Conservation (phyloP, 2,329 filamentous ascomycete genomes). For the Epichloe gansuensis region DNA sequence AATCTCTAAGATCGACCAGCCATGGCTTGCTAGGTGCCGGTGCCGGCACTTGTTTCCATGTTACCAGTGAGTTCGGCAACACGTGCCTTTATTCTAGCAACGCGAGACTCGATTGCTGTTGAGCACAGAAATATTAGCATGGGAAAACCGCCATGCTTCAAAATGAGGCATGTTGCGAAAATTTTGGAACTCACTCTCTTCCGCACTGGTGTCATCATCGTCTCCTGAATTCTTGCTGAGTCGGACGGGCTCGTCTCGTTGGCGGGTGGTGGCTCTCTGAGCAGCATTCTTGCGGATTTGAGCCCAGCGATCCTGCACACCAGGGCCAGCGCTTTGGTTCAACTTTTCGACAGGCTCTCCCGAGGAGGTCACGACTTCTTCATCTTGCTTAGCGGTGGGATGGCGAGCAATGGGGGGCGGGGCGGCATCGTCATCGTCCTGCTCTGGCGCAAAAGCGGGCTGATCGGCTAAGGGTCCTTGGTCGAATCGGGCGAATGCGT, state of each 20-base stretch:
- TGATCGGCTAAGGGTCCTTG: conserved; percentile 81
- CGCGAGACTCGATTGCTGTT: conserved; percentile 87
- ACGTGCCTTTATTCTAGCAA: conserved; percentile 93
- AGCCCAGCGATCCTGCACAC: conserved; percentile 70
- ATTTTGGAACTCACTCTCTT: conserved; percentile 64
- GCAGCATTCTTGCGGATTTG: conserved; percentile 93
- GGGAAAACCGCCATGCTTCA: not conserved
- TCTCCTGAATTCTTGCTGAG: conserved; percentile 46
- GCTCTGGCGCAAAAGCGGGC: conserved; percentile 65
- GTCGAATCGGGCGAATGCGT: conserved; percentile 59
- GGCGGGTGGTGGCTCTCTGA: conserved; percentile 55
- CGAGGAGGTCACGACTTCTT: conserved; percentile 8
- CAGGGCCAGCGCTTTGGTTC: conserved; percentile 20
- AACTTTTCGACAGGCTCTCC: conserved; percentile 20
- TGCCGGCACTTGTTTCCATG: conserved; percentile 45
- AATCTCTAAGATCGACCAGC: conserved; percentile 12
- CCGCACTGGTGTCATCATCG: conserved; percentile 84
- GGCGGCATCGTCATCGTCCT: conserved; percentile 35
- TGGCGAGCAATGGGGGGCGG: conserved; percentile 42
- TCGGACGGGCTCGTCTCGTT: conserved; percentile 51
- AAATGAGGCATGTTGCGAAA: not conserved
- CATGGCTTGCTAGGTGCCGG: conserved; percentile 19
- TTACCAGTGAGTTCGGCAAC: conserved; percentile 87
- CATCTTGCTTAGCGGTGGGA: conserved; percentile 2
- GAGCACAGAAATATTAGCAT: conserved; percentile 12